These are phyloP conservation scores for Berkeleyomyces basicola DNA, from an alignment of 2,329 filamentous ascomycete genomes.

Conservation along the genomic window DNA sequence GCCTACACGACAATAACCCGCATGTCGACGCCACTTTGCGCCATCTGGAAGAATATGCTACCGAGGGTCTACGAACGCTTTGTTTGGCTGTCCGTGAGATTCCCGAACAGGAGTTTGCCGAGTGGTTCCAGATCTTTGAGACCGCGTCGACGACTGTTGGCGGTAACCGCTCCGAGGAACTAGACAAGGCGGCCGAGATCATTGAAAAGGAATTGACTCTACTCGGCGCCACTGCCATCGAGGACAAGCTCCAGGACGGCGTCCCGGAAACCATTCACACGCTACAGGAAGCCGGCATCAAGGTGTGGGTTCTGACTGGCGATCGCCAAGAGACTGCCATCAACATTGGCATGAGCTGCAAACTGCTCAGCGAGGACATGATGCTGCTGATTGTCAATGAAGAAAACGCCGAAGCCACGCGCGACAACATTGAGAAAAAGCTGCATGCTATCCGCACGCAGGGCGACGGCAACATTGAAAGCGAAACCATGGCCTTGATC, in stretches of 20 bases:
- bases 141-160: conserved; percentile 77
- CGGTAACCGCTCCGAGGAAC: conserved; percentile 80
- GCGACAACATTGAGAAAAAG: conserved; percentile 86
- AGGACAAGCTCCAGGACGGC: conserved; percentile 90
- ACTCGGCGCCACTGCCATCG: conserved; percentile 89
- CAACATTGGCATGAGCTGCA: conserved; percentile 99
- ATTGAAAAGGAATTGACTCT: conserved; percentile 87
- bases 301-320: conserved; percentile 95
- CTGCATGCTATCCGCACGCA: conserved; percentile 78
- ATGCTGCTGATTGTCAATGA: conserved; percentile 94
- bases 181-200: conserved; percentile 92
- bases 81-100: conserved; percentile 91
- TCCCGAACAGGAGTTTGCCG: conserved; percentile 70
- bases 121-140: conserved; percentile 79
- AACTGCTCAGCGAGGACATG: conserved; percentile 97
- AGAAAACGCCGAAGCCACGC: conserved; percentile 59
- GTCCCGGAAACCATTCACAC: conserved; percentile 98
- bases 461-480: conserved; percentile 56
- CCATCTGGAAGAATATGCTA: conserved; percentile 96
- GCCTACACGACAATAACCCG: conserved; percentile 66
- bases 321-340: conserved; percentile 97
- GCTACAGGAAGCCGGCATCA: conserved; percentile 89
- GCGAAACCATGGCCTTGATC: conserved; percentile 75
- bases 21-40: conserved; percentile 79
- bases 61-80: conserved; percentile 83